Evolutionary conservation across 164 flowering plant species (phyloP).

Genomic region (Pachysandra terminalis): DNA sequence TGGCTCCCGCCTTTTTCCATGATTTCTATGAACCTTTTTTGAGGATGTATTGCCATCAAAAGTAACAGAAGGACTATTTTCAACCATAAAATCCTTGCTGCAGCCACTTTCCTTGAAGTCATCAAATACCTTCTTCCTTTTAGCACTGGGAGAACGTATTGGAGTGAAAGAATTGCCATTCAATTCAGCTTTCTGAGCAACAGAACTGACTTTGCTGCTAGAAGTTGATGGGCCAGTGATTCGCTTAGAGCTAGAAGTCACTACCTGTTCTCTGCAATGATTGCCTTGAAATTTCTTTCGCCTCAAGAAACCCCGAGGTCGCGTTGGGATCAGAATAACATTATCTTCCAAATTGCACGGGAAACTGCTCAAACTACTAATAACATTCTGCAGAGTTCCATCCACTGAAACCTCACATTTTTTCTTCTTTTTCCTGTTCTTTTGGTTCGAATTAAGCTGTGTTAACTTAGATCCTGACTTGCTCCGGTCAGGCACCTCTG

Average conservation of each 20-base stretch:
- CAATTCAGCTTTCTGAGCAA: constrained; percentile 22
- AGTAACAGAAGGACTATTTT: constrained; percentile 21
- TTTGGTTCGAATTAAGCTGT: constrained; percentile 6
- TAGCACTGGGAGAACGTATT: constrained; percentile 12
- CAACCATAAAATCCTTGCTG: constrained; percentile 19
- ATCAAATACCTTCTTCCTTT: constrained; percentile 26
- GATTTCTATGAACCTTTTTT: constrained; percentile 26
- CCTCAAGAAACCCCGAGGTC: constrained; percentile 58
- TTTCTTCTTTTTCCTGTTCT: constrained; percentile 10
- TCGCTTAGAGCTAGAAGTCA: constrained; percentile 1
- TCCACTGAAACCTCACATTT: constrained; percentile 6
- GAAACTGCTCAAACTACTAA: constrained; percentile 24
- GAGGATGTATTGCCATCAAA: constrained; percentile 22
- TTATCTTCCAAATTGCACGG: constrained; percentile 36
- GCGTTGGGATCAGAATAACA: constrained; percentile 50
- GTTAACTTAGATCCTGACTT: constrained; percentile 18
- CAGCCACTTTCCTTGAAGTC: constrained; percentile 32
- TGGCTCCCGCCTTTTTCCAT: constrained; percentile 29
- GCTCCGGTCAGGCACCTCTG: constrained; percentile 15
- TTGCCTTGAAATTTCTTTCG: constrained; percentile 40
- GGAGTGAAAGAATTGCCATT: constrained; percentile 18
- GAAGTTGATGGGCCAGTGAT: neutral
- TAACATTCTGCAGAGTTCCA: constrained; percentile 11
- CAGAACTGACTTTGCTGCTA: constrained; percentile 17
- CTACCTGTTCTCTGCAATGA: constrained; percentile 19